These are phyloP conservation scores for Pyrenochaeta sp. DNA, from an alignment of 2,329 filamentous ascomycete genomes.

Conservation along the genomic window DNA sequence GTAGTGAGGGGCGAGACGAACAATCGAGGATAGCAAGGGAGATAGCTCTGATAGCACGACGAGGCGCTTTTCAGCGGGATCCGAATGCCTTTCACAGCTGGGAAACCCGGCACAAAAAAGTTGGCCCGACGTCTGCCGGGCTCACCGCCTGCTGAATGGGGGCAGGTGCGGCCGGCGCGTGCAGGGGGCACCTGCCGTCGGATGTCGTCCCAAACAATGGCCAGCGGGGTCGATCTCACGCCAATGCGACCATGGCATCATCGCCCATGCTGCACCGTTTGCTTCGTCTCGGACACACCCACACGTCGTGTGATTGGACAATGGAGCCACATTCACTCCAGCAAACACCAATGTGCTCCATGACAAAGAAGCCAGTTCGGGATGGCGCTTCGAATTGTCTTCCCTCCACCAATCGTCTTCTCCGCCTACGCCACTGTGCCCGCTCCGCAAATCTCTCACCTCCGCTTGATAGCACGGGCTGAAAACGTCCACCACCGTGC, in stretches of 20 bases:
- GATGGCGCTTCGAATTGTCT: not conserved
- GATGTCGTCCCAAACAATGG: conserved; percentile 4
- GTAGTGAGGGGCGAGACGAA: no score
- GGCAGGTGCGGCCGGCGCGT: conserved; percentile 17
- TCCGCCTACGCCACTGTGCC: no score
- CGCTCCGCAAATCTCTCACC: no score
- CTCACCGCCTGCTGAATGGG: conserved; percentile 21
- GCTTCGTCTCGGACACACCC: not conserved
- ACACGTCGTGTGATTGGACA: not conserved
- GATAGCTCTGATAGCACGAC: no score
- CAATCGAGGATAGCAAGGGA: no score
- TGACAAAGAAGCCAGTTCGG: not conserved
- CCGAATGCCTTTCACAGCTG: conserved; percentile 16
- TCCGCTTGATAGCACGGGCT: conserved; percentile 8
- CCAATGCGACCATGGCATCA: conserved; percentile 14
- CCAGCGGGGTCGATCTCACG: conserved; percentile 21
- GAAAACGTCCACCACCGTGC: conserved; percentile 12
- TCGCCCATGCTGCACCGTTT: conserved; percentile 16
- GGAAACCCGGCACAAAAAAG: no score
- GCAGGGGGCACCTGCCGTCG: conserved; percentile 16
- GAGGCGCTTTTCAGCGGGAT: conserved; percentile 17
- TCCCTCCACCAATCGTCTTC: conserved; percentile 2
- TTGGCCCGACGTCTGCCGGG: conserved; percentile 13
- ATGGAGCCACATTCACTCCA: no score
- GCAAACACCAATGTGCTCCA: not conserved